Base-by-base conservation (phyloP, 208 protist genomes). In the Leishmania martiniquensis region DNA sequence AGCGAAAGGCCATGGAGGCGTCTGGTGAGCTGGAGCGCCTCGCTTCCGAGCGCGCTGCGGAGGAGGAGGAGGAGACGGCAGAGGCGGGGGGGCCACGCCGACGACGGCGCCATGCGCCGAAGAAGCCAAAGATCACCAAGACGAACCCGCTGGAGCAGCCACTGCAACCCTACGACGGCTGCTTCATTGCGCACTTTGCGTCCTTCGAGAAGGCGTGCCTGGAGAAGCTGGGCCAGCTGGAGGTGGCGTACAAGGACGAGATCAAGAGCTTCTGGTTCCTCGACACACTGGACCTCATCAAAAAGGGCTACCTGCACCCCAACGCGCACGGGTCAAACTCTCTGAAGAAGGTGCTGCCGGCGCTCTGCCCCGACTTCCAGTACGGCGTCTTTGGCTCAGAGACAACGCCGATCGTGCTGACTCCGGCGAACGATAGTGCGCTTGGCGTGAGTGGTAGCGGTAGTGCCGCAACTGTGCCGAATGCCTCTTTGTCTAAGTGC, bases 291-390 rank as follows among this genome's bases (percentile, higher is more conserved):
- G 92, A 96, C 44, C 84, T 96, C 45, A 92, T 96, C 77, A 93
- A 94, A 75, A 88, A 91, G 67, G 89, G 89, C 49, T 87, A 91
- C 77, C 75, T 92, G 39, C 92, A 96, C 76, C 94, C 94, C 25
- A 96, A 95, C 76, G 89, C 92, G 42, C 81, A 93, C 39, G 94
- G 94, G 45, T 96, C 91, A 10, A 96, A 95, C 86, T 96, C 92
- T 42, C 88, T 97, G 22, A 97, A 97, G 85, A 97, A 97, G 78
- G 85, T 97, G 71, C 86, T 97, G 51, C 94, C 94, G 32, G 94
- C 92, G 39, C 76, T 97, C 0, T 95, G 91, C 75, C 91, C 94
- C 20, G 92, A 96, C 76, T 93, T 96, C 71, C 89, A 95, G 77
- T 96, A 96, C 86, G 91, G 91, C 76, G 85, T 95, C 57, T 97